Evolutionary conservation across 2,329 filamentous ascomycete species (phyloP), one percentile per base, ranked within the genome.

Genomic region (Leptographium galeiforme): DNA sequence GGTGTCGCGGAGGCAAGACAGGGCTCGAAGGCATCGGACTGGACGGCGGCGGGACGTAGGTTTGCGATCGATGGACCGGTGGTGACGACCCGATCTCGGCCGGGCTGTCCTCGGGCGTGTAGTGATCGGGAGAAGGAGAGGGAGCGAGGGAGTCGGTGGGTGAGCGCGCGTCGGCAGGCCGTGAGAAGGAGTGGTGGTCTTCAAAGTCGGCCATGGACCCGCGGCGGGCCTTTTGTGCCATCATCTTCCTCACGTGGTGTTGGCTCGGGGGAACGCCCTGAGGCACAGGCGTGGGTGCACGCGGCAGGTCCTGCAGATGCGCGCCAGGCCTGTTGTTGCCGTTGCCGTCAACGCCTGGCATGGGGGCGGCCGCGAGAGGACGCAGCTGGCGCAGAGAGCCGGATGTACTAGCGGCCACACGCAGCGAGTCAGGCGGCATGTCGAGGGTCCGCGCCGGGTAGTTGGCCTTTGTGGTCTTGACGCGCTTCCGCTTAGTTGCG

Each of bases 41-140:
- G 2, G 77, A 79, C 50, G 65, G 72, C 50, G 65, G 72, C 34
- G 76, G 70, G 5, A 59, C 46, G 59, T 73, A 81, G 45, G 73
- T 68, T 34, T 74, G 72, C 40, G 77, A 77, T 58, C 80, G 77
- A 57, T 89, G 81, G 1, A 94, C 75, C 1, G 93, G 93, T 14
- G 91, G 91, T 4, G 91, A 97, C 0, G 93, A 97, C 1, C 86
- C 86, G 60, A 97, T 88, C 52, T 88, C 87, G 49, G 81, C 82
- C 5, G 89, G 85, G 51, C 89, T 94, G 53, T 85, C 74, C 51
- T 74, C 78, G 52, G 79, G 76, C 41, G 68, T 70, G 57, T 72
- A 73, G 8, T 71, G 74, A 38, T 72, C 69, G 6, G 76, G 76
- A 1, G 77, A 79, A 13, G 70, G 73, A 0, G 77, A 79, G 14